phyloP scores from a whole-genome alignment of 768 basidiomycete genomes.

The Phallus indusiatus region DNA sequence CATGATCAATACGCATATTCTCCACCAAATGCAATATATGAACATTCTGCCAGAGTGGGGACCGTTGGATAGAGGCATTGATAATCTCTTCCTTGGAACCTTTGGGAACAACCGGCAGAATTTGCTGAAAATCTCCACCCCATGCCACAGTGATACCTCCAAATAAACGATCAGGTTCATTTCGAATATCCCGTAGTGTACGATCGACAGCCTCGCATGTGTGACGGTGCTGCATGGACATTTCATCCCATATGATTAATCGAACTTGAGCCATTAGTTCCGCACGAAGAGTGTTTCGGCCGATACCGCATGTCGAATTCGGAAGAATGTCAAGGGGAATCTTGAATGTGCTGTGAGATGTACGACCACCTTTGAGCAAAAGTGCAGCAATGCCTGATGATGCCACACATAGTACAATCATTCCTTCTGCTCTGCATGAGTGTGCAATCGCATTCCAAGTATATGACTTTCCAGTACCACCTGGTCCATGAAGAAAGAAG shows the following conservation, averaged over 20 bases:
- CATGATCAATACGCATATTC: slow-evolving; percentile 33
- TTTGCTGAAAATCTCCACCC: slow-evolving; percentile 43
- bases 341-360: slow-evolving; percentile 39
- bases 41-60: slow-evolving; percentile 29
- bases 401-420: slow-evolving; percentile 37
- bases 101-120: slow-evolving; percentile 29
- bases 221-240: slow-evolving; percentile 28
- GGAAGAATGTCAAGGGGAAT: slow-evolving; percentile 30
- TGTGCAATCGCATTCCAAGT: slow-evolving; percentile 27
- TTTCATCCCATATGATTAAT: slow-evolving; percentile 39
- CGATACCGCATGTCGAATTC: slow-evolving; percentile 26
- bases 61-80: slow-evolving; percentile 24
- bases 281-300: slow-evolving; percentile 21
- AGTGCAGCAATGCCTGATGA: slow-evolving; percentile 42
- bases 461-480: too few relatives aligned
- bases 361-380: slow-evolving; percentile 33
- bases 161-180: slow-evolving; percentile 23
- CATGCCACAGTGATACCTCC: slow-evolving; percentile 39
- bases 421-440: slow-evolving; percentile 16
- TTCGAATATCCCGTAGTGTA: slow-evolving; percentile 25
- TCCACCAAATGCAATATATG: slow-evolving; percentile 23
- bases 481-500: too few relatives aligned
- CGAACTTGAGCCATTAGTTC: slow-evolving; percentile 24
- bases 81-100: slow-evolving; percentile 32
- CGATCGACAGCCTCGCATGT: slow-evolving; percentile 32